Conservation (phyloP, 1,284 basidiomycete species). For the Tilletia walkeri region DNA sequence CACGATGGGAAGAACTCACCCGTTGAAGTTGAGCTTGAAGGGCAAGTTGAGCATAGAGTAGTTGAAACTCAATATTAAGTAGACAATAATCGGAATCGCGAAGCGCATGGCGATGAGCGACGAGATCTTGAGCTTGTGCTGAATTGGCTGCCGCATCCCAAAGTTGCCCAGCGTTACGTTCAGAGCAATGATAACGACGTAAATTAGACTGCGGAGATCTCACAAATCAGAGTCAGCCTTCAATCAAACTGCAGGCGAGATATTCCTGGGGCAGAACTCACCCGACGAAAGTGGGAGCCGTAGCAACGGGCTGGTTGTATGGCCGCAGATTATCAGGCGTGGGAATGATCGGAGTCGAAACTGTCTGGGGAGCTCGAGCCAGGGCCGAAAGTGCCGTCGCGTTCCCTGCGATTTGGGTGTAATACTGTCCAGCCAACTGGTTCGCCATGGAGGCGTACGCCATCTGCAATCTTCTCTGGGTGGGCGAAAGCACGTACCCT, state of each 20-base stretch:
- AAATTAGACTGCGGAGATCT: constrained; percentile 62
- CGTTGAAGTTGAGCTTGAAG: constrained; percentile 44
- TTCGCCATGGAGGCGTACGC: constrained; percentile 26
- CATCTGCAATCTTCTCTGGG: constrained; percentile 24
- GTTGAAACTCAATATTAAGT: constrained; percentile 47
- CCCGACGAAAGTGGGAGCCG: constrained; percentile 70
- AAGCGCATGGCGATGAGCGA: constrained; percentile 44
- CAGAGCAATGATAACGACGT: constrained; percentile 65
- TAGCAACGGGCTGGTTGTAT: constrained; percentile 69
- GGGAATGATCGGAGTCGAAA: constrained; percentile 63
- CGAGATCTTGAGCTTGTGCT: constrained; percentile 35
- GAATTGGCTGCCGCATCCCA: constrained; percentile 32
- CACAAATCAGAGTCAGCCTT: too few species aligned
- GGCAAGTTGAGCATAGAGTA: constrained; percentile 45
- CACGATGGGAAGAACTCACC: constrained; percentile 14
- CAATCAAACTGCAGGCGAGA: too few species aligned
- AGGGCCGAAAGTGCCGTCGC: constrained; percentile 60
- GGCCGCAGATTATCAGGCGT: constrained; percentile 65
- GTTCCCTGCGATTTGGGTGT: constrained; percentile 47
- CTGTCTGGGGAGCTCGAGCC: constrained; percentile 63
- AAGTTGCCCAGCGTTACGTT: constrained; percentile 45
- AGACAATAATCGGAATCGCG: constrained; percentile 30
- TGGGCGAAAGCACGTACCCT: constrained; percentile 30
- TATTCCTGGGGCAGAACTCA: too few species aligned
- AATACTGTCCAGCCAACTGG: constrained; percentile 32